Evolutionary conservation across 306 rosid genomes (phyloP), one percentile per base, ranked within the genome.

Genomic region (Sicyos edulis): DNA sequence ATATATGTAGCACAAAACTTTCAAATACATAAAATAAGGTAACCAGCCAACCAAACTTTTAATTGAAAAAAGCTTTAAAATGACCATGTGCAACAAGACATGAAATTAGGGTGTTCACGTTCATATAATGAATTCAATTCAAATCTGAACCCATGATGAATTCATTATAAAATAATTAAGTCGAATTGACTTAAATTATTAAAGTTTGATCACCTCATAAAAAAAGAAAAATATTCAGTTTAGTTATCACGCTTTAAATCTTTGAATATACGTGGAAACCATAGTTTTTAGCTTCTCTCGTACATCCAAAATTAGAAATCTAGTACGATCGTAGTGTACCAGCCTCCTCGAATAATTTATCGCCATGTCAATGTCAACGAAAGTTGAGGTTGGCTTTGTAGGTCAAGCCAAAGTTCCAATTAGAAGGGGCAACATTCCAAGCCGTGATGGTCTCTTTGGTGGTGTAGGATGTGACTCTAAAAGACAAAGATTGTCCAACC

Each of bases 351-450:
- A 57, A 22, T 57, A 22, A 57, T 21, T 57, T 22, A 0, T 22
- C 0, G 8, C 26, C 10, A 26, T 26, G 29, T 26, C 29, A 3
- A 26, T 3, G 52, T 85, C 57, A 88, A 66, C 6, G 80, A 83
- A 90, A 90, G 85, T 93, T 93, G 73, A 80, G 29, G 3, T 32
- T 56, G 17, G 89, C 9, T 40, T 83, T 76, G 75, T 90, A 93
- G 75, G 95, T 84, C 34, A 74, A 67, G 26, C 96, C 98, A 0
- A 79, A 80, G 8, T 55, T 53, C 97, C 97, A 93, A 66, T 76
- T 79, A 4, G 91, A n/a, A 77, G 97, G 95, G 65, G 86, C 92
- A 78, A 84, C 96, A 74, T 90, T 87, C 93, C 90, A 84, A 6
- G 87, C 89, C 6, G 72, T 72, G 22, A 92, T 76, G 21, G 90